Conservation (phyloP, 2,329 filamentous ascomycete species). For the Talaromyces sp. region DNA sequence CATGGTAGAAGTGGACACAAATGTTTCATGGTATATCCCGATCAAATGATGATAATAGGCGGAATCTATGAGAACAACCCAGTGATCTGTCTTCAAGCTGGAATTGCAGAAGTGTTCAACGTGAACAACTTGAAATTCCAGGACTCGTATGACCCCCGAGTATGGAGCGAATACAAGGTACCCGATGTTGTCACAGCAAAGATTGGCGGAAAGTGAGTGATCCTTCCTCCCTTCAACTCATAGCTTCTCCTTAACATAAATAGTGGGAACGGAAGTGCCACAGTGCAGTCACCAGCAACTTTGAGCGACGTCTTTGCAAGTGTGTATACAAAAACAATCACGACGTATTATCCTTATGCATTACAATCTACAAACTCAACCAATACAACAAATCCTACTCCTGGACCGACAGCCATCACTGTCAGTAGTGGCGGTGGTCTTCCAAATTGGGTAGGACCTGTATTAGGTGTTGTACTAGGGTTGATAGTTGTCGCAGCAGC, state of each 20-base stretch:
- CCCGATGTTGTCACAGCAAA: slow-evolving; percentile 27
- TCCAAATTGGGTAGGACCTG: slow-evolving; percentile 16
- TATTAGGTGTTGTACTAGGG: slow-evolving; percentile 17
- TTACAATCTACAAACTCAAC: slow-evolving; percentile 8
- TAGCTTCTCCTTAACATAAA: slow-evolving; percentile 8
- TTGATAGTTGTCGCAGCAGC: slow-evolving; percentile 14
- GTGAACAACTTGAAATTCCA: slow-evolving; percentile 34
- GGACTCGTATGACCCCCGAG: slow-evolving; percentile 29
- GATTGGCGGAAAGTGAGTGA: slow-evolving; percentile 37
- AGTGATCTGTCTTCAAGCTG: slow-evolving; percentile 47
- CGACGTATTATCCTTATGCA: slow-evolving; percentile 59
- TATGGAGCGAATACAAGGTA: slow-evolving; percentile 33
- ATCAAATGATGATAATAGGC: slow-evolving; percentile 44
- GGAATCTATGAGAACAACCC: slow-evolving; percentile 23
- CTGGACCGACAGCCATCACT: slow-evolving; percentile 5
- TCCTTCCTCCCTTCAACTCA: background rate
- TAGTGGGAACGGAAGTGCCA: slow-evolving; percentile 34
- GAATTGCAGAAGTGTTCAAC: slow-evolving; percentile 52
- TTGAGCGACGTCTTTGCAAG: slow-evolving; percentile 55
- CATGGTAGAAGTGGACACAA: slow-evolving; percentile 31
- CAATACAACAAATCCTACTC: slow-evolving; percentile 7
- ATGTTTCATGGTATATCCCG: slow-evolving; percentile 46
- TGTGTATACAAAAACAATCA: slow-evolving; percentile 55
- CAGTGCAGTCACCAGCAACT: slow-evolving; percentile 22
- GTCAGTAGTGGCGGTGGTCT: slow-evolving; percentile 5